phyloP scores from a whole-genome alignment of 2,329 filamentous ascomycete species.

The Aspergillus alliaceus region DNA sequence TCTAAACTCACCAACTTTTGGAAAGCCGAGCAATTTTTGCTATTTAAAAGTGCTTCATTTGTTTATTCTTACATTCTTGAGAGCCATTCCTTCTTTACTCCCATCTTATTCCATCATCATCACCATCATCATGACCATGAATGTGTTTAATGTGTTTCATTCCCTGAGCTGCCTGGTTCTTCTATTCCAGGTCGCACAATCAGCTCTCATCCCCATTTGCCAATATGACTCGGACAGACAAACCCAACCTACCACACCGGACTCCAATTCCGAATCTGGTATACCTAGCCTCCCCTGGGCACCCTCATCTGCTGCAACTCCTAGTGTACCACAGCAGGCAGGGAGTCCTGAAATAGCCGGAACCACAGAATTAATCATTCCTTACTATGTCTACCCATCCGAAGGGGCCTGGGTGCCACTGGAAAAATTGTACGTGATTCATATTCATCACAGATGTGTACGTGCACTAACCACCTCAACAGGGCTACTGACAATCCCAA shows the following conservation, averaged over 20 bases:
- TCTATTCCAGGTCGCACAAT: background rate
- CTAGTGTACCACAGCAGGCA: background rate
- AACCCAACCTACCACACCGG: no score
- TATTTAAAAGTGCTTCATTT: background rate
- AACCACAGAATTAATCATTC: conserved; percentile 9
- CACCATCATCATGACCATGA: no score
- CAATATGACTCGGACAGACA: background rate
- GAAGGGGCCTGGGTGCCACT: conserved; percentile 17
- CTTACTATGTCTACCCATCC: conserved; percentile 21
- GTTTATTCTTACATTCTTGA: background rate
- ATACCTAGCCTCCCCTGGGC: background rate
- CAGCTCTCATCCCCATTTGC: background rate
- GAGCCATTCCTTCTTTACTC: background rate
- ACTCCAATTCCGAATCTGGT: background rate
- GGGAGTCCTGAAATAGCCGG: background rate
- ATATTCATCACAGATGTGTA: background rate
- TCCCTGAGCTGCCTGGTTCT: background rate
- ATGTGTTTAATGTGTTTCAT: background rate
- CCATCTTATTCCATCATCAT: background rate
- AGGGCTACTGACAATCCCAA: conserved; percentile 12
- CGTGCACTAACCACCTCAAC: background rate
- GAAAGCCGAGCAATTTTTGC: background rate
- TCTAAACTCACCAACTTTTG: background rate
- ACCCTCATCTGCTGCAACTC: background rate
- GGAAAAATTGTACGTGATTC: conserved; percentile 9